Evolutionary conservation across 176 grass and related monocot species (phyloP).

Genomic region (Oryza coarctata): DNA sequence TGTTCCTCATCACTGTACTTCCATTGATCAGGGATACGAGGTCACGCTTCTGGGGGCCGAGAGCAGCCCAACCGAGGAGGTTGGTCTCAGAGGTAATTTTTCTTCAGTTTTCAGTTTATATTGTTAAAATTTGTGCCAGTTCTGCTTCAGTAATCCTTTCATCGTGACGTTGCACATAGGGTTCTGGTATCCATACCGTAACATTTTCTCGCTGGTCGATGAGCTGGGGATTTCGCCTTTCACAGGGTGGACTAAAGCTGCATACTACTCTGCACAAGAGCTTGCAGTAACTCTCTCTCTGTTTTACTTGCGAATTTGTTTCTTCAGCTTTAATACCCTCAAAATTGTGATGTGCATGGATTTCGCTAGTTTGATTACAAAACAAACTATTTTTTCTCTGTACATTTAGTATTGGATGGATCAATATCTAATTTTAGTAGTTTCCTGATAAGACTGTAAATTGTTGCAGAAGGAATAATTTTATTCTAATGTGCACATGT

Average conservation of each 20-base stretch:
- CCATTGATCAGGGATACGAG: conserved; percentile 58
- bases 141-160: conserved; percentile 5
- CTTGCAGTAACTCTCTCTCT: conserved; percentile 45
- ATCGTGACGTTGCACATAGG: conserved; percentile 43
- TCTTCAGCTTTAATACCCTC: neutral
- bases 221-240: conserved; percentile 82
- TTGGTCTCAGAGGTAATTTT: conserved; percentile 64
- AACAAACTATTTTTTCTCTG: neutral
- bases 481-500: neutral
- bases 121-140: neutral
- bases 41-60: conserved; percentile 66
- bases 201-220: conserved; percentile 76
- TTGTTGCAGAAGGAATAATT: neutral
- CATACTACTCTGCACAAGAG: conserved; percentile 67
- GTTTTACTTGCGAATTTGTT: neutral
- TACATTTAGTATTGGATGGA: neutral
- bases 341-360: neutral
- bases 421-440: neutral
- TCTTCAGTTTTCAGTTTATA: neutral
- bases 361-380: neutral
- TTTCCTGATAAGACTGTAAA: conserved; percentile 10
- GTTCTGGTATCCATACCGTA: conserved; percentile 82
- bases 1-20: neutral
- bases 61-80: conserved; percentile 58
- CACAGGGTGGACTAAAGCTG: conserved; percentile 69